Conservation (phyloP, 2,329 filamentous ascomycete species). For the Ophiocordyceps camponoti-leonardi region DNA sequence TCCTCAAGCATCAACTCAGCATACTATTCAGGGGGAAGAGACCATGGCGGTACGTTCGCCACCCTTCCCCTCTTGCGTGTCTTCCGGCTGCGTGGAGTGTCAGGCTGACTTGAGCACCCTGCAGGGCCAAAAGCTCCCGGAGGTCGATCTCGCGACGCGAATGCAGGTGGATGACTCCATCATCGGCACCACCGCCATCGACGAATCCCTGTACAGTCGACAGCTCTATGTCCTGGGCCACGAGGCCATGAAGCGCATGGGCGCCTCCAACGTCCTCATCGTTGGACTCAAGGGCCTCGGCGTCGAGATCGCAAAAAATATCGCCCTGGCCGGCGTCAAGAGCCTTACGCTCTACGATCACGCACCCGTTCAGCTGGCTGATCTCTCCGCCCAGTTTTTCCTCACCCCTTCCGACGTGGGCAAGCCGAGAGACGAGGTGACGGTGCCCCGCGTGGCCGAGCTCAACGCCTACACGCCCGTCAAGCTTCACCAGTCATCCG, state of each 20-base stretch:
- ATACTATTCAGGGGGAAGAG: slow-evolving; percentile 30
- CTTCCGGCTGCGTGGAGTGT: neutral
- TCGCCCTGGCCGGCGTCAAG: slow-evolving; percentile 95
- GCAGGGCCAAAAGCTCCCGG: slow-evolving; percentile 34
- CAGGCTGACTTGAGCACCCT: neutral
- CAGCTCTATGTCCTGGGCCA: slow-evolving; percentile 57
- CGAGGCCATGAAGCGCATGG: slow-evolving; percentile 97
- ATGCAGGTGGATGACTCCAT: slow-evolving; percentile 49
- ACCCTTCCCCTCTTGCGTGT: too few relatives aligned
- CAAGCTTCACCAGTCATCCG: slow-evolving; percentile 47
- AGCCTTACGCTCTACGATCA: slow-evolving; percentile 89
- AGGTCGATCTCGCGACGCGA: slow-evolving; percentile 44
- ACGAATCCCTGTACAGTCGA: slow-evolving; percentile 57
- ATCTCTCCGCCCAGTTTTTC: slow-evolving; percentile 97
- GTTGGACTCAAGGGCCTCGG: slow-evolving; percentile 85
- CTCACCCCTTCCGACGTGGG: slow-evolving; percentile 75
- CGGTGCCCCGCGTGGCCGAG: slow-evolving; percentile 78
- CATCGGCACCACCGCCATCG: slow-evolving; percentile 41
- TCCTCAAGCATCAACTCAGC: neutral
- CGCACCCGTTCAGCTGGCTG: slow-evolving; percentile 62
- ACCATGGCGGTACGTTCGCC: slow-evolving; percentile 34
- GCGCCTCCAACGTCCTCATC: slow-evolving; percentile 83
- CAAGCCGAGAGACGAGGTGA: slow-evolving; percentile 75
- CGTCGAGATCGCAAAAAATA: slow-evolving; percentile 97
- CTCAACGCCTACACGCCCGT: slow-evolving; percentile 95